phyloP scores from a whole-genome alignment of 208 protist genomes.

The Endotrypanum monterogeii region DNA sequence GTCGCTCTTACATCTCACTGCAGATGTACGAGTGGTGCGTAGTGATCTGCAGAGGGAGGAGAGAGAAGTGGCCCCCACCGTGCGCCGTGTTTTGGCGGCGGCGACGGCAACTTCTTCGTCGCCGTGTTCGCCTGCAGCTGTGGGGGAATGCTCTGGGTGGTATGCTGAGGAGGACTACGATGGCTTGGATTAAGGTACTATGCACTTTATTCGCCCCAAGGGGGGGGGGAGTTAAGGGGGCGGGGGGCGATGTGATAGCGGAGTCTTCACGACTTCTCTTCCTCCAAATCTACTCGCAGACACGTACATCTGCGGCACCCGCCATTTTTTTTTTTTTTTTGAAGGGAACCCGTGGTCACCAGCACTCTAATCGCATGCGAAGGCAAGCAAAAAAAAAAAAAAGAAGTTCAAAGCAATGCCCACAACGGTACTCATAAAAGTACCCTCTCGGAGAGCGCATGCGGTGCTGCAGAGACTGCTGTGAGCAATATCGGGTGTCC shows the following conservation, averaged over 20 bases:
- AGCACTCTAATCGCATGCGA: background rate
- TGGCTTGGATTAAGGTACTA: conserved; percentile 20
- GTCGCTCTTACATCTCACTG: conserved; percentile 11
- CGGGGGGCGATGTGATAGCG: background rate
- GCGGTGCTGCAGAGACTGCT: background rate
- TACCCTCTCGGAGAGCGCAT: no score
- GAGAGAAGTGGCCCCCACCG: conserved; percentile 10
- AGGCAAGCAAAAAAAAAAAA: no score
- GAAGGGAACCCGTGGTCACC: background rate
- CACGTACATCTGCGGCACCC: background rate
- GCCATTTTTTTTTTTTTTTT: background rate
- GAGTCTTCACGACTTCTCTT: background rate
- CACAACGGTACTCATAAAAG: no score
- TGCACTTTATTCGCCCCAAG: no score
- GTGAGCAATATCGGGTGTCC: background rate
- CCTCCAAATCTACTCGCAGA: background rate
- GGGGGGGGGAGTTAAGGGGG: no score
- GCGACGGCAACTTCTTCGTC: background rate
- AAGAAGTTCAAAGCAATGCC: no score
- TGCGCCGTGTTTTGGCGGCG: conserved; percentile 9
- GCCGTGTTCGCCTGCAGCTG: background rate
- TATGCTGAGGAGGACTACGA: conserved; percentile 33
- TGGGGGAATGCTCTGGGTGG: conserved; percentile 10
- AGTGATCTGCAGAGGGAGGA: conserved; percentile 23
- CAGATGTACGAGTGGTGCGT: conserved; percentile 18